phyloP scores from a whole-genome alignment of 2,329 filamentous ascomycete genomes.

The Aquanectria penicillioides region DNA sequence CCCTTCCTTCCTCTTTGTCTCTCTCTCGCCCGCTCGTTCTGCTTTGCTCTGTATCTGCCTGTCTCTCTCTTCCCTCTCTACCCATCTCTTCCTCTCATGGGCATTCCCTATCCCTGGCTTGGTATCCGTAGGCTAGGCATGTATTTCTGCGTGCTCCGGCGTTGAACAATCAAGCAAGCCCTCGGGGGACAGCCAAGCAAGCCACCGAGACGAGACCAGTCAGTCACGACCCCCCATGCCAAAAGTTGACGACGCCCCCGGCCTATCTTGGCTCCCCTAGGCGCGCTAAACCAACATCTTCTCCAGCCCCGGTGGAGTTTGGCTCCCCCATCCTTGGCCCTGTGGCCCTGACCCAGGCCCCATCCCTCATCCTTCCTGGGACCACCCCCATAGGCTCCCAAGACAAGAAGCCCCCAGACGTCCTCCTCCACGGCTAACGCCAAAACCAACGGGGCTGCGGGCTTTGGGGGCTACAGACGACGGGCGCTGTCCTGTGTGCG shows the following conservation, averaged over 20 bases:
- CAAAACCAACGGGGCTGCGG: conserved; percentile 22
- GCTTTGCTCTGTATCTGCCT: too few relatives aligned
- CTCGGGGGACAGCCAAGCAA: background rate
- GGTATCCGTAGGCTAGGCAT: too few relatives aligned
- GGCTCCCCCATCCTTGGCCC: conserved; percentile 27
- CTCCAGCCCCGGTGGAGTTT: conserved; percentile 30
- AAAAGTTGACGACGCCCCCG: conserved; percentile 11
- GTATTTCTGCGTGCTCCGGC: too few relatives aligned
- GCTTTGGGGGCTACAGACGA: conserved; percentile 33
- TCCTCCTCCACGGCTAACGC: conserved; percentile 31
- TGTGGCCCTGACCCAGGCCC: conserved; percentile 14
- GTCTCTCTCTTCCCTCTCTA: too few relatives aligned
- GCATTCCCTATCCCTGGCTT: background rate
- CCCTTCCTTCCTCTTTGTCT: too few relatives aligned
- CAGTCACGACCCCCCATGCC: conserved; percentile 11
- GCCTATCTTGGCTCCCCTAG: conserved; percentile 23
- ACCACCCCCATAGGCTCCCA: conserved; percentile 25
- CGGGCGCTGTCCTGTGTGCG: conserved; percentile 31
- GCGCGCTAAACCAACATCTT: conserved; percentile 32
- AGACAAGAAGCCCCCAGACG: conserved; percentile 17
- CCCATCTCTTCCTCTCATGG: background rate
- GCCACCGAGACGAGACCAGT: background rate
- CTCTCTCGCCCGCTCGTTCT: too few relatives aligned
- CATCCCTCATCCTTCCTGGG: conserved; percentile 32
- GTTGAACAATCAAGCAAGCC: background rate